Base-by-base conservation (phyloP, 2,329 filamentous ascomycete genomes). In the Davidsoniella eucalypti region DNA sequence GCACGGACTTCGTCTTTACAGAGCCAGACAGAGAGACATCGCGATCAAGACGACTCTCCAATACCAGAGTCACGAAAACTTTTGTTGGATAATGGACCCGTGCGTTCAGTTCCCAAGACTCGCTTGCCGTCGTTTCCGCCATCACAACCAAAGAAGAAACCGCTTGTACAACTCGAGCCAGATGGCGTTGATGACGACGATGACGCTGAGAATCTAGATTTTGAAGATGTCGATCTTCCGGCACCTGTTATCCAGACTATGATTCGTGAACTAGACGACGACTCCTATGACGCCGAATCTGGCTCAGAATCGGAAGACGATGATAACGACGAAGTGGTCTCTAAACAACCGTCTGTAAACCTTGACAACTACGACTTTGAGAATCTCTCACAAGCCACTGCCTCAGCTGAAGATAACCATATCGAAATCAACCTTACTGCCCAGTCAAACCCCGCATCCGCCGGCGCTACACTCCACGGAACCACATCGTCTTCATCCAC, bases 281-380 rank as follows among this genome's bases (percentile, higher is more conserved):
- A 67, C 1, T 55, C 56, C 10, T 64, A 65, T 10, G 63, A 64
- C 7, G 60, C 61, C 1, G 63, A 65, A 5, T 63, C 64, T 33
- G 29, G 29, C 29, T 33, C 29, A 12, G 49, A 50, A 23, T 52
- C 40, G 23, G 47, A 52, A 14, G 44, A 47, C 17, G 43, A 47
- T 18, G 43, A 46, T 36, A 59, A 60, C 1, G 64, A 69, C 1
- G 65, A 69, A 1, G 65, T 67, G 1, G 64, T 67, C 9, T 65
- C 67, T 5, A 12, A 10, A 33, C 8, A 33, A 12, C 29, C 29
- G 12, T 1, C 8, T 9, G 54, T 69, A 5, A 56, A 64, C 5
- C 71, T 76, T 51, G 70, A 76, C 49, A 68, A 75, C 43, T 62
- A 76, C 14, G 64, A 70, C 38, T 66, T 75, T 44, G 60, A 61